Evolutionary conservation across 257 asterid genomes (phyloP), one percentile per base, ranked within the genome.

Genomic region (Solanum stenotomum): DNA sequence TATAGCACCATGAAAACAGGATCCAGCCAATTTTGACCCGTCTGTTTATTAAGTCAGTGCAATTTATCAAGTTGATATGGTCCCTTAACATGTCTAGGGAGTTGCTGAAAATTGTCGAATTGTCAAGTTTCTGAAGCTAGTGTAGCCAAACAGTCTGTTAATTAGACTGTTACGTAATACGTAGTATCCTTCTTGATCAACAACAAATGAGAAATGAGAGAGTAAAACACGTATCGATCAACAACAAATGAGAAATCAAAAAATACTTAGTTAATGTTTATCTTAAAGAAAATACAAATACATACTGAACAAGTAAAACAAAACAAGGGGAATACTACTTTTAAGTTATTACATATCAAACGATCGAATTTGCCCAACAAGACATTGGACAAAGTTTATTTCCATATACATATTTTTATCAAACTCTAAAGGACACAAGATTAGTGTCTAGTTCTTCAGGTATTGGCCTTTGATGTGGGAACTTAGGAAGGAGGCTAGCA

Each of bases 391-490:
- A 75, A 38, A 77, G 84, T 38, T 77, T 77, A 38, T 12, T 23
- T 5, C 0, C 84, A 38, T 77, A 20, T 3, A 71, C 78, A 31
- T 35, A 74, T 35, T 35, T 22, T n/a, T 18, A 91, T 67, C 67
- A 92, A 18, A 90, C 83, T 67, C 92, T 89, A 10, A 93, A 93
- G 33, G 86, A 91, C 34, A 93, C 92, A 76, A 90, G 90, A 85
- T 90, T 88, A 71, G 84, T 18, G 76, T 90, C 91, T 40, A 93
- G 67, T 4, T 91, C 95, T 68, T 89, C 61, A 20, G 95, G 96
- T 46, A 90, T 87, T 37, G 79, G 86, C 68, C 90, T 88, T 3
- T 35, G 90, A 1, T 90, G 86, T 40, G 94, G 94, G 31, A 90
- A 88, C 75, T 89, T 87, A 0, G 95, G 93, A 38, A 93, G 93